These are phyloP conservation scores for Friedmanniomyces simplex DNA, from an alignment of 495 filamentous ascomycete genomes.

Conservation along the genomic window DNA sequence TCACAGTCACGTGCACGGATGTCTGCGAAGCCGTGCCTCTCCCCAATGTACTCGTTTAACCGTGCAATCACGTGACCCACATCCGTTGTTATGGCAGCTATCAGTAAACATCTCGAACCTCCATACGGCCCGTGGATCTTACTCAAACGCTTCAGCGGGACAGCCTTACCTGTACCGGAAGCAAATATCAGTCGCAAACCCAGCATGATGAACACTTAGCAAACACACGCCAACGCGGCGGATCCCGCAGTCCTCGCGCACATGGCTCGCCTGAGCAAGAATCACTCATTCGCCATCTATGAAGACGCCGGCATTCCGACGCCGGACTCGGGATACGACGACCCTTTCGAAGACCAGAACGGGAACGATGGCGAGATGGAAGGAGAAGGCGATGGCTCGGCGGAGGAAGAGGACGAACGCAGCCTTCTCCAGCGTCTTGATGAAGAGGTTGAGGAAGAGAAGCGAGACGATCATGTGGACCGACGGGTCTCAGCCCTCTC, in stretches of 20 bases:
- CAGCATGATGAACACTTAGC: neutral
- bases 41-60: too few species aligned
- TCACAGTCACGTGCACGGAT: too few species aligned
- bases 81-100: neutral
- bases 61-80: too few species aligned
- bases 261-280: constrained; percentile 15
- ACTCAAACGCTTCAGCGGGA: too few species aligned
- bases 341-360: neutral
- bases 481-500: constrained; percentile 8
- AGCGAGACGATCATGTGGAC: neutral
- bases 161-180: too few species aligned
- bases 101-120: neutral
- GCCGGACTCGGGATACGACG: neutral
- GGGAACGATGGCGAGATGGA: neutral
- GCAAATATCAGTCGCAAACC: neutral
- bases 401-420: neutral
- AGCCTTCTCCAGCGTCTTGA: neutral
- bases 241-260: constrained; percentile 1
- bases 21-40: too few species aligned
- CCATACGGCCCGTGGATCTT: too few species aligned
- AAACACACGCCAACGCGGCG: neutral
- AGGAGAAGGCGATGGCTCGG: neutral
- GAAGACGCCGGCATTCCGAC: constrained; percentile 18
- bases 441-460: neutral
- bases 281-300: constrained; percentile 9